phyloP scores from a whole-genome alignment of 805 yeast species.

The Metschnikowia colocasiae region DNA sequence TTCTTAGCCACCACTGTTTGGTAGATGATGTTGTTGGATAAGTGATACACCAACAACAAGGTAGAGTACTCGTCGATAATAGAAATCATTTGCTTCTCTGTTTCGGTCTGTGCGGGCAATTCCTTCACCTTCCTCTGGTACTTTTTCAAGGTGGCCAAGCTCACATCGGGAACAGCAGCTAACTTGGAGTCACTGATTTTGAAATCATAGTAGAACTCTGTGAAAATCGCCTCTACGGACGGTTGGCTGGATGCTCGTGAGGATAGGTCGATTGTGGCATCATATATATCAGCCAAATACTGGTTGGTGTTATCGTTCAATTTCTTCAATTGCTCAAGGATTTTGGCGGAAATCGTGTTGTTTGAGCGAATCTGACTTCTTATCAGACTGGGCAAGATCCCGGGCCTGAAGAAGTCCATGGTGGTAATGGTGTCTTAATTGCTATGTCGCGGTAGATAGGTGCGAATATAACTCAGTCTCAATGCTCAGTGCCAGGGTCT shows the following conservation, averaged over 20 bases:
- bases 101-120: conserved; percentile 3
- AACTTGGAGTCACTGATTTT: conserved; percentile 13
- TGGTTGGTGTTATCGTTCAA: conserved; percentile 20
- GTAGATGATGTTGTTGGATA: conserved; percentile 33
- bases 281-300: conserved; percentile 18
- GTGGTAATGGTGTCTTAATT: not conserved
- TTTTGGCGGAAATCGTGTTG: conserved; percentile 28
- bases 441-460: not conserved
- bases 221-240: conserved; percentile 12
- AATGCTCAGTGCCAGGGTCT: no score
- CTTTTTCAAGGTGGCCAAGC: conserved; percentile 5
- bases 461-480: not conserved
- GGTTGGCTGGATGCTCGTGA: conserved; percentile 13
- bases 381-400: conserved; percentile 14
- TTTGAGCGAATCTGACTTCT: conserved; percentile 24
- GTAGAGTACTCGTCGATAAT: conserved; percentile 25
- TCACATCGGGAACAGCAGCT: conserved; percentile 14
- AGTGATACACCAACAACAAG: conserved; percentile 23
- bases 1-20: conserved; percentile 32
- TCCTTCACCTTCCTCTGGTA: conserved; percentile 9
- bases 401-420: conserved; percentile 24
- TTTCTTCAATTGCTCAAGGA: conserved; percentile 21
- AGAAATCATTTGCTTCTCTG: conserved; percentile 9
- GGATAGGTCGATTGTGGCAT: not conserved
- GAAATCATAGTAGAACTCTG: conserved; percentile 17